Percentiles rank a stretch among this genome's conserved stretches.
Evolutionary conservation across 306 rosid genomes (phyloP).

Genomic region (Citrullus amarus): DNA sequence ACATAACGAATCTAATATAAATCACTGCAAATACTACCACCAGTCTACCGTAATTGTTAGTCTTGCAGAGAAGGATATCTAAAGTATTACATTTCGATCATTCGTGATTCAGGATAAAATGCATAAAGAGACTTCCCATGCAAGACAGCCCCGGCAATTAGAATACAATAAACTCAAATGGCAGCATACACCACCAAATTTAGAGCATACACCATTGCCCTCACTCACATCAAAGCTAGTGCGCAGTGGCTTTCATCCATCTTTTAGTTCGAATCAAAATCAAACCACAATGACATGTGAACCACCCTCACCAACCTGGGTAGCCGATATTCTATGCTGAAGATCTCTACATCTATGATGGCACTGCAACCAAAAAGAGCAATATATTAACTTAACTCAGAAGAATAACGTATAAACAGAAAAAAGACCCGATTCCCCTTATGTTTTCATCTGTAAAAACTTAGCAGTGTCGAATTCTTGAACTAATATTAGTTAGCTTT

Average conservation of each 20-base stretch:
- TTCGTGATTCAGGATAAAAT: slow-evolving; percentile 1
- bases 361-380: neutral
- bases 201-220: neutral
- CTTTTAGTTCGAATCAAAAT: neutral
- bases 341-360: slow-evolving; percentile 1
- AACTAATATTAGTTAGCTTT: neutral
- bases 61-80: slow-evolving; percentile 1
- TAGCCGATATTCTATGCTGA: neutral
- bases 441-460: neutral
- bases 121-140: neutral
- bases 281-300: neutral
- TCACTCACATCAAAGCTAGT: neutral
- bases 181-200: neutral
- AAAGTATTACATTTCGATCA: neutral
- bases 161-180: slow-evolving; percentile 9
- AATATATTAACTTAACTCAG: neutral
- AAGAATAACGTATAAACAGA: neutral
- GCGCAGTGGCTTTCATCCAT: slow-evolving; percentile 3
- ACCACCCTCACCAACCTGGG: slow-evolving; percentile 5
- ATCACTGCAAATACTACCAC: neutral
- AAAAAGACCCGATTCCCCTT: neutral
- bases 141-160: slow-evolving; percentile 8
- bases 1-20: neutral
- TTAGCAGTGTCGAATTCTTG: neutral
- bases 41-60: neutral